Evolutionary conservation across 306 rosid species (phyloP).

Genomic region (Citrullus colocynthis): DNA sequence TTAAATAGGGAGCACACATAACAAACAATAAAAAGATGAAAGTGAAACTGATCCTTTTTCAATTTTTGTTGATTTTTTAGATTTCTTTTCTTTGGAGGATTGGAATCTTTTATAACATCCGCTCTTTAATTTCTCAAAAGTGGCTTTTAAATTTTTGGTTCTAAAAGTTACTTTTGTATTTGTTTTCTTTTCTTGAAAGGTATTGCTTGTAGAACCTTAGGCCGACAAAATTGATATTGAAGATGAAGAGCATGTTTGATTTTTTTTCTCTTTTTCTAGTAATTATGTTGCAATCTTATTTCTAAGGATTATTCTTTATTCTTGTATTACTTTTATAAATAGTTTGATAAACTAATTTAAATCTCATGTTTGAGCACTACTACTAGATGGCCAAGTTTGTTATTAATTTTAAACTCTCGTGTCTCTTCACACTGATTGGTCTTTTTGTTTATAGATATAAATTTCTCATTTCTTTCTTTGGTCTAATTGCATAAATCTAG

Average conservation of each 20-base stretch:
- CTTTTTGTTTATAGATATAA: not conserved
- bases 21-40: not conserved
- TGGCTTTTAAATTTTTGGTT: not conserved
- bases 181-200: not conserved
- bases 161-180: not conserved
- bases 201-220: slow-evolving; percentile 1
- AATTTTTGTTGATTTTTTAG: not conserved
- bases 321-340: not conserved
- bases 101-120: slow-evolving; percentile 36
- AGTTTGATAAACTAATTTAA: not conserved
- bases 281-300: not conserved
- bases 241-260: not conserved
- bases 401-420: not conserved
- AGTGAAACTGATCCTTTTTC: not conserved
- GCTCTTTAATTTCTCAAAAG: slow-evolving; percentile 19
- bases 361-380: not conserved
- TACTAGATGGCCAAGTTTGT: not conserved
- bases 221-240: not conserved
- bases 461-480: not conserved
- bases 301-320: not conserved
- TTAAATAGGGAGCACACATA: not conserved
- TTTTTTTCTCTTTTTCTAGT: not conserved
- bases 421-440: not conserved
- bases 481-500: no score
- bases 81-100: slow-evolving; percentile 4